Base-by-base conservation (phyloP, 2,329 filamentous ascomycete genomes). In the Endocalyx cinctus region DNA sequence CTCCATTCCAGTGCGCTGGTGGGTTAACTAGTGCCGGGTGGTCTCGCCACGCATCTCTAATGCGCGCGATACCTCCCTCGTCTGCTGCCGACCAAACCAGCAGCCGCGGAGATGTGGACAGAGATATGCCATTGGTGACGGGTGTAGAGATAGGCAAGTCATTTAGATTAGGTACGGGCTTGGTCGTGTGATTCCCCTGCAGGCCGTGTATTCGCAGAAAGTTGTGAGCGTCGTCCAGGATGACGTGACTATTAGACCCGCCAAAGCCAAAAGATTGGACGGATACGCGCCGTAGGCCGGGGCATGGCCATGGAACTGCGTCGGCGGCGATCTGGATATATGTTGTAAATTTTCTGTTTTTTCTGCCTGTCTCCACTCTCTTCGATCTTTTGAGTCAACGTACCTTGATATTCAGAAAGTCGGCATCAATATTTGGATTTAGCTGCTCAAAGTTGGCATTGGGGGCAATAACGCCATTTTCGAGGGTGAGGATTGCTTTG, bases 281-380 rank as follows among this genome's bases (percentile, higher is more conserved):
- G 11, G 35, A 41, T 37, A 38, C 15, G 54, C 55, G 27, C 48
- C 52, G 45, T 37, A 0, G 58, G 60, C 12, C 60, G 56, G 1
- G 57, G 62, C 4, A 57, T 57, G 35, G 46, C 48, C 33, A 35
- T 5, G 7, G 18, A 6, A 14, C 27, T 14, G 33, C 13, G 4
- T 12, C 6, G 5, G 13, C 29, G 12, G 33, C 25, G 27, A 35
- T 17, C 27, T 31, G 19, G 5, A 29, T 17, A 18, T 13, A 10
- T 15, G 10, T 16, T 16, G 18, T 13, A 29, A 29, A n/a, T n/a
- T n/a, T n/a, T n/a, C n/a, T n/a, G n/a, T n/a, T n/a, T n/a, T n/a
- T n/a, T n/a, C n/a, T n/a, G n/a, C n/a, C n/a, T n/a, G n/a, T n/a
- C n/a, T n/a, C n/a, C n/a, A n/a, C n/a, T n/a, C n/a, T n/a, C n/a